Conservation (phyloP, 192 early-diverging fungal species). For the Geranomyces variabilis region DNA sequence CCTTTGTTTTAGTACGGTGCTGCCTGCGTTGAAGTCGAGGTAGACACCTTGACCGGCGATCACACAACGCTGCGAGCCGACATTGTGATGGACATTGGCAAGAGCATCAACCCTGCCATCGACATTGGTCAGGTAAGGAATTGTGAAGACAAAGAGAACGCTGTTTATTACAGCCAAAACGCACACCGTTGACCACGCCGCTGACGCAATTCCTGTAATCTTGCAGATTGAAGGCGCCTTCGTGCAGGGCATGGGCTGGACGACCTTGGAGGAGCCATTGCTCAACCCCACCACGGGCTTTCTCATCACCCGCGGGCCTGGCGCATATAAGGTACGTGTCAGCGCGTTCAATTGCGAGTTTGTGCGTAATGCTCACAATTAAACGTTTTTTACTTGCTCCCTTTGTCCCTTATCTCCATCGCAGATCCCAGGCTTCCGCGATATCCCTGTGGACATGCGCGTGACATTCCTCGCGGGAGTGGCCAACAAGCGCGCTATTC, state of each 20-base stretch:
- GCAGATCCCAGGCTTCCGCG: slow-evolving; percentile 76
- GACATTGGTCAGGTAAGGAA: slow-evolving; percentile 71
- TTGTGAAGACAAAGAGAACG: slow-evolving; percentile 2
- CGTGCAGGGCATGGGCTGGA: slow-evolving; percentile 83
- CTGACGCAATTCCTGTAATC: background rate
- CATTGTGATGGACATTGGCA: slow-evolving; percentile 84
- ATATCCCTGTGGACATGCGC: slow-evolving; percentile 81
- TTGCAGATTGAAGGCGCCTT: slow-evolving; percentile 81
- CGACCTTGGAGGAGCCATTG: slow-evolving; percentile 80
- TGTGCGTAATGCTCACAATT: too few relatives aligned
- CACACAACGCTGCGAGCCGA: slow-evolving; percentile 75
- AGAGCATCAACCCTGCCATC: slow-evolving; percentile 81
- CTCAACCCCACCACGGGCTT: slow-evolving; percentile 70
- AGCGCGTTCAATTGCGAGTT: background rate
- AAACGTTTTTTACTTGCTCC: too few relatives aligned
- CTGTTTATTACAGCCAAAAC: background rate
- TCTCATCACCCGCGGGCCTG: slow-evolving; percentile 81
- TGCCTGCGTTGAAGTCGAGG: slow-evolving; percentile 81
- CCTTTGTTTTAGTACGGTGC: slow-evolving; percentile 57
- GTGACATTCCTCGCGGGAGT: slow-evolving; percentile 66
- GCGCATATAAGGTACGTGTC: slow-evolving; percentile 71
- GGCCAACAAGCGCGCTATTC: slow-evolving; percentile 63
- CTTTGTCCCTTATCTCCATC: too few relatives aligned
- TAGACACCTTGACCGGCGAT: slow-evolving; percentile 82
- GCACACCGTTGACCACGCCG: too few relatives aligned